Evolutionary conservation across 805 yeast species (phyloP).

Genomic region (Spathaspora arborariae): DNA sequence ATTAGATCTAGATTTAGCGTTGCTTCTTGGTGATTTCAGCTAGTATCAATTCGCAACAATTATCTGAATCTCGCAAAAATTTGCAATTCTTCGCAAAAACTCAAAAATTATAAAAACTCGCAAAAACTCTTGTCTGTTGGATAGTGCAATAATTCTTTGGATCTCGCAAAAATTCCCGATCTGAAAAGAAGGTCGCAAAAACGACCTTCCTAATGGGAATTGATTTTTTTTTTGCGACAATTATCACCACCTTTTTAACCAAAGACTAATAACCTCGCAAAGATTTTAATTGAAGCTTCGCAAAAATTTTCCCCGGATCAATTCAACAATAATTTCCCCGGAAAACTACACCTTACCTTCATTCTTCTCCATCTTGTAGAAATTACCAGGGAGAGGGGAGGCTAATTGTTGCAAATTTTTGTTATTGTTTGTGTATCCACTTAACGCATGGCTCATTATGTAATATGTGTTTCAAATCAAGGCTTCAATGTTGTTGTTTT

Average conservation of each 20-base stretch:
- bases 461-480: background rate
- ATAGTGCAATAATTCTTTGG: background rate
- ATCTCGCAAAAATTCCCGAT: background rate
- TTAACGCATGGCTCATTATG: background rate
- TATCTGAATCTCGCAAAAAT: background rate
- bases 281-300: background rate
- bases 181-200: constrained; percentile 1
- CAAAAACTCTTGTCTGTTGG: background rate
- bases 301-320: background rate
- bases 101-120: background rate
- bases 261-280: background rate
- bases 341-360: background rate
- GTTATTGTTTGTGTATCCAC: background rate
- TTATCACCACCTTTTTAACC: background rate
- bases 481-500: background rate
- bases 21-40: no score
- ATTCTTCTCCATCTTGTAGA: background rate
- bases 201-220: background rate
- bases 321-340: background rate
- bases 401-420: background rate
- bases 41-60: background rate
- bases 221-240: background rate
- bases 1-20: no score
- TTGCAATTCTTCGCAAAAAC: background rate
- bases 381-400: background rate